phyloP scores from a whole-genome alignment of 2,329 filamentous ascomycete genomes.

The Pestalotiopsis sp. region DNA sequence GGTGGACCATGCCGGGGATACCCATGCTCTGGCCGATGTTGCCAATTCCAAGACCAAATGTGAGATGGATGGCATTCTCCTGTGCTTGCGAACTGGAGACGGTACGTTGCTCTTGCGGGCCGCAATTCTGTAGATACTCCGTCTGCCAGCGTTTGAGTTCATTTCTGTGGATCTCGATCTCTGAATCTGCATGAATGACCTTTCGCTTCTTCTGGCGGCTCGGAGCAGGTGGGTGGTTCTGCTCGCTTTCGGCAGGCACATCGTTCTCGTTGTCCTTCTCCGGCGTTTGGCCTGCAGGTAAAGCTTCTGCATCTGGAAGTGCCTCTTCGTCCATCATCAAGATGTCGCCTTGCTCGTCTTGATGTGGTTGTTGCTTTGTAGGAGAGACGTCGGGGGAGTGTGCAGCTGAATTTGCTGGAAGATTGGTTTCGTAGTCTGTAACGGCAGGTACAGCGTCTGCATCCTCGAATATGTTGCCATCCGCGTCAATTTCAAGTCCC shows the following conservation, averaged over 20 bases:
- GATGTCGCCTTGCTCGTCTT: slow-evolving; percentile 35
- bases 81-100: slow-evolving; percentile 40
- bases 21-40: slow-evolving; percentile 37
- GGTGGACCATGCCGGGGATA: slow-evolving; percentile 37
- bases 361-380: slow-evolving; percentile 16
- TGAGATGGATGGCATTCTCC: slow-evolving; percentile 42
- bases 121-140: slow-evolving; percentile 54
- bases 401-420: slow-evolving; percentile 42
- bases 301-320: slow-evolving; percentile 40
- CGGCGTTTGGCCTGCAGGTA: slow-evolving; percentile 26
- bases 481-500: slow-evolving; percentile 52
- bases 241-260: background rate
- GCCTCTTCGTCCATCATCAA: slow-evolving; percentile 40
- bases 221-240: slow-evolving; percentile 14
- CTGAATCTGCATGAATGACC: slow-evolving; percentile 28
- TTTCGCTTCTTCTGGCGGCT: slow-evolving; percentile 26
- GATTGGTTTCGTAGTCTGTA: slow-evolving; percentile 39
- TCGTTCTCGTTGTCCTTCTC: background rate
- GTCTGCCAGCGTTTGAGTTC: slow-evolving; percentile 43
- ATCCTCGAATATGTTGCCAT: slow-evolving; percentile 50
- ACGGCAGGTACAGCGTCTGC: slow-evolving; percentile 24
- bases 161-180: slow-evolving; percentile 37
- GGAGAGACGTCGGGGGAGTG: slow-evolving; percentile 9
- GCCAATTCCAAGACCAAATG: slow-evolving; percentile 41
- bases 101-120: slow-evolving; percentile 26